Evolutionary conservation across 345 rosid species (phyloP).

Genomic region (Brassica napus): Da-Ae NC_063437.1:18110501-18111000

Average conservation of each 20-base stretch:
- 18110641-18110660: neutral
- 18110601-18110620: neutral
- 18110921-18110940: slow-evolving; percentile 70
- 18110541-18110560: slow-evolving; percentile 93
- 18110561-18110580: slow-evolving; percentile 95
- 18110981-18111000: neutral
- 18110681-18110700: slow-evolving; percentile 89
- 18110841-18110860: slow-evolving; percentile 76
- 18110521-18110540: slow-evolving; percentile 93
- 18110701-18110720: slow-evolving; percentile 90
- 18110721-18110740: slow-evolving; percentile 95
- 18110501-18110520: slow-evolving; percentile 89
- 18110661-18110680: neutral
- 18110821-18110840: slow-evolving; percentile 85
- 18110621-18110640: neutral
- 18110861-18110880: slow-evolving; percentile 86
- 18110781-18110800: slow-evolving; percentile 91
- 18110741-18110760: slow-evolving; percentile 94
- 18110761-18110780: slow-evolving; percentile 85
- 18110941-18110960: slow-evolving; percentile 61
- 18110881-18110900: slow-evolving; percentile 83
- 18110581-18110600: slow-evolving; percentile 93
- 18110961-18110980: slow-evolving; percentile 13
- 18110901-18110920: slow-evolving; percentile 88
- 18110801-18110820: slow-evolving; percentile 94